Evolutionary conservation across 441 rosid genomes (phyloP).

Genomic region (Syzygium syzygioides): DNA sequence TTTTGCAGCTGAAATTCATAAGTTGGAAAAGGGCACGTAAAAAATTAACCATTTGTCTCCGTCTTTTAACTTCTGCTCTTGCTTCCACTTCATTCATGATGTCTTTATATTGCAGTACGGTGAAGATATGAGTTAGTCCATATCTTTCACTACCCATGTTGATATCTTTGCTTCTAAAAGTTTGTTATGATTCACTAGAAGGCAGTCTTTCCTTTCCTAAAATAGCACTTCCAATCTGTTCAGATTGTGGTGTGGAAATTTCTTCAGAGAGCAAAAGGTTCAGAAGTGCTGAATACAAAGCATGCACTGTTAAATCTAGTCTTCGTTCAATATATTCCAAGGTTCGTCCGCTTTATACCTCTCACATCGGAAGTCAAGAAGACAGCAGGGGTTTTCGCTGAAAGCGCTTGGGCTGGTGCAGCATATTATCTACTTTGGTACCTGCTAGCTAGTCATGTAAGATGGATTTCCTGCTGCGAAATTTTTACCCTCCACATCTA

Average conservation of each 20-base stretch:
- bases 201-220: not conserved
- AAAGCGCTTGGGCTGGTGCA: slow-evolving; percentile 85
- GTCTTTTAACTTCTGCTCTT: not conserved
- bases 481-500: not conserved
- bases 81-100: not conserved
- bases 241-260: slow-evolving; percentile 81
- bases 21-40: not conserved
- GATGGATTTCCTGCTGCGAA: slow-evolving; percentile 2
- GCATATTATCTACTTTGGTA: slow-evolving; percentile 95
- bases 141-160: not conserved
- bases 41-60: not conserved
- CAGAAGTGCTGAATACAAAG: slow-evolving; percentile 64
- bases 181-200: not conserved
- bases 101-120: not conserved
- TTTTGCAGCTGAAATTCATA: not conserved
- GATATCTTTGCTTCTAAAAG: not conserved
- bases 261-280: slow-evolving; percentile 46
- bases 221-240: not conserved
- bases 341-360: slow-evolving; percentile 70
- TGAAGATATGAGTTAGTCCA: not conserved
- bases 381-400: slow-evolving; percentile 85
- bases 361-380: slow-evolving; percentile 76
- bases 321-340: slow-evolving; percentile 70
- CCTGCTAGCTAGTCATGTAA: slow-evolving; percentile 89
- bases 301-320: slow-evolving; percentile 45